phyloP scores from a whole-genome alignment of 164 flowering plant genomes.

The Platanus orientalis region DNA sequence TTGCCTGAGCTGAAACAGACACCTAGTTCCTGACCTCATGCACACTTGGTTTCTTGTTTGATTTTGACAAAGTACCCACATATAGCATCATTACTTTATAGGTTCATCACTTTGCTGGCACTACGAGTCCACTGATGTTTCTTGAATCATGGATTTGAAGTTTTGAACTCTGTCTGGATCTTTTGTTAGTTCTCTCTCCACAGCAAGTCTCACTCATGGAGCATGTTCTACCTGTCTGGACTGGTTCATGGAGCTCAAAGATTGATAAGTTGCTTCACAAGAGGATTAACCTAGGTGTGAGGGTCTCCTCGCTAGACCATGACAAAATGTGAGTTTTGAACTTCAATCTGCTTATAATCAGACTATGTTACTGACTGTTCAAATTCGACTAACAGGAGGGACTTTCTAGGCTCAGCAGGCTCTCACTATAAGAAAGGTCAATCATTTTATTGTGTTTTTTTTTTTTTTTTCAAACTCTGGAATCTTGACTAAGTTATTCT shows the following conservation, averaged over 20 bases:
- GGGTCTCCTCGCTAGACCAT: slow-evolving; percentile 63
- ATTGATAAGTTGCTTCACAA: slow-evolving; percentile 27
- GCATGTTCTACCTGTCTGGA: slow-evolving; percentile 77
- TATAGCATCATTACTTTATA: background rate
- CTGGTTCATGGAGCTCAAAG: slow-evolving; percentile 39
- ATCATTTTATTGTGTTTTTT: background rate
- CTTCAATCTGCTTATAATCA: slow-evolving; percentile 7
- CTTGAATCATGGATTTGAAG: background rate
- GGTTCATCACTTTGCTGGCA: background rate
- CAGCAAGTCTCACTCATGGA: slow-evolving; percentile 77
- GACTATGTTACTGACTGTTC: background rate
- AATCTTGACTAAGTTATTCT: background rate
- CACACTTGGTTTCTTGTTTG: background rate
- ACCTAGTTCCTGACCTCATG: background rate
- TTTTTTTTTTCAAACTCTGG: background rate
- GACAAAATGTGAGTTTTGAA: slow-evolving; percentile 59
- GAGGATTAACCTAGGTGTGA: slow-evolving; percentile 51
- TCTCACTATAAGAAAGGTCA: slow-evolving; percentile 67
- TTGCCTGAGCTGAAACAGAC: background rate
- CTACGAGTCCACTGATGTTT: background rate
- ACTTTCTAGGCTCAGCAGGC: slow-evolving; percentile 42
- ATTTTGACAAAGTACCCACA: background rate
- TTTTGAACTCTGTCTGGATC: slow-evolving; percentile 21
- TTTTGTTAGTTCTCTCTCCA: slow-evolving; percentile 76
- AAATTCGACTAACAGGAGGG: slow-evolving; percentile 40